phyloP scores from a whole-genome alignment of 164 flowering plant genomes.

The Vitis vinifera region ASM3070453v1 NC_081810.1:23946501-23947000 shows the following conservation, averaged over 20 bases:
- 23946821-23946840: too few relatives aligned
- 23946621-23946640: neutral
- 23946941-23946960: constrained; percentile 87
- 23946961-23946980: constrained; percentile 86
- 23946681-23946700: too few relatives aligned
- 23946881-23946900: neutral
- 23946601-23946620: too few relatives aligned
- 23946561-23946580: too few relatives aligned
- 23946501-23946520: too few relatives aligned
- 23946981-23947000: constrained; percentile 76
- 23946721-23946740: neutral
- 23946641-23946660: neutral
- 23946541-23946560: too few relatives aligned
- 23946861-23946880: neutral
- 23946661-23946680: too few relatives aligned
- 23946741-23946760: neutral
- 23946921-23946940: constrained; percentile 78
- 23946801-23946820: too few relatives aligned
- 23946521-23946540: too few relatives aligned
- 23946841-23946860: neutral
- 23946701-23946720: too few relatives aligned
- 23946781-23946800: neutral
- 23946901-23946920: constrained; percentile 61
- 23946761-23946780: neutral
- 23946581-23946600: too few relatives aligned